Percentiles rank a stretch among this genome's conserved stretches.
phyloP scores from a whole-genome alignment of 1,139 yeast genomes.

The Meyerozyma guilliermondii region DNA sequence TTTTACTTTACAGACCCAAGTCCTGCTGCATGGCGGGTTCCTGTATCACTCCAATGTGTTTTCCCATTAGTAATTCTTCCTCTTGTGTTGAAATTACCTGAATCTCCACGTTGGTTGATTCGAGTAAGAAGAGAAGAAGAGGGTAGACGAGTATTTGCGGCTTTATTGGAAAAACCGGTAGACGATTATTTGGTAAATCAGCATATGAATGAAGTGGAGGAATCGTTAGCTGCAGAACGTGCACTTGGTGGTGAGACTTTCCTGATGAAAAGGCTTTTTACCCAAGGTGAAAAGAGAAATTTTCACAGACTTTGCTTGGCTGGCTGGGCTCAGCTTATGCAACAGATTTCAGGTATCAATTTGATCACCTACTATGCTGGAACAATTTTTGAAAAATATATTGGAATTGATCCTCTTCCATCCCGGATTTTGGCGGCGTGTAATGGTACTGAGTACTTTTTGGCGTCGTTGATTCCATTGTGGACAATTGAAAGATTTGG shows the following conservation, averaged over 20 bases:
- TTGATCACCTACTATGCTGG: conserved; percentile 41
- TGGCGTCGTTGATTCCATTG: conserved; percentile 42
- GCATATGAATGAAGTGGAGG: conserved; percentile 26
- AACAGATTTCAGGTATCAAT: conserved; percentile 40
- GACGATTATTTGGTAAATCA: conserved; percentile 21
- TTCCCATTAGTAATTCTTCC: conserved; percentile 25
- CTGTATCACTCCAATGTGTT: conserved; percentile 40
- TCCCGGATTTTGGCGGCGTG: conserved; percentile 36
- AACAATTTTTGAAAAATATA: conserved; percentile 37
- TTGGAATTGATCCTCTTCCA: conserved; percentile 34
- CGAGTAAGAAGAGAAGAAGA: conserved; percentile 28
- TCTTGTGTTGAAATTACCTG: conserved; percentile 14
- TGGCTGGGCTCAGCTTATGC: conserved; percentile 41
- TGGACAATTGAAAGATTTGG: conserved; percentile 49
- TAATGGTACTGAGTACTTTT: conserved; percentile 34
- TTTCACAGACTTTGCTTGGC: conserved; percentile 46
- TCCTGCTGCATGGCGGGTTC: conserved; percentile 35
- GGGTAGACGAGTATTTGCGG: conserved; percentile 44
- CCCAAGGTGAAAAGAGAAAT: conserved; percentile 38
- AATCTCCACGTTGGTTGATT: conserved; percentile 20
- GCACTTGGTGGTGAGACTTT: conserved; percentile 18
- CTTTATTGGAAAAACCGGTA: conserved; percentile 33
- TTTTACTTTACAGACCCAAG: conserved; percentile 22
- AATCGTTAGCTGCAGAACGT: conserved; percentile 23
- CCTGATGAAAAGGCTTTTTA: conserved; percentile 22